These are phyloP conservation scores for Aspergillus ostianus DNA, from an alignment of 495 filamentous ascomycete species.

Conservation along the genomic window DNA sequence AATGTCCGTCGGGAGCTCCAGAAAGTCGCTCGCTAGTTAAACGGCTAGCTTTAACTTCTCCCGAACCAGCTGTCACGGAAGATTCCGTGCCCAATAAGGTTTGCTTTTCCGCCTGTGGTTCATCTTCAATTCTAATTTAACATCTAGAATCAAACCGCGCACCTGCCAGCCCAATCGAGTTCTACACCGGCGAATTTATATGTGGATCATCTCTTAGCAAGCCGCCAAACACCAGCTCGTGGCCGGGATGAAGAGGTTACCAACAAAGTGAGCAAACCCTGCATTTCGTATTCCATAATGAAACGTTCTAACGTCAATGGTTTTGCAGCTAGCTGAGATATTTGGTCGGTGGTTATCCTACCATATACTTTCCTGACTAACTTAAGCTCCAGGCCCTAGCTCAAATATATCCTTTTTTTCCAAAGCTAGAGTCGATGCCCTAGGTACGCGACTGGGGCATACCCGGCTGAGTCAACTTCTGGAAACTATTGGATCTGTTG, in stretches of 20 bases:
- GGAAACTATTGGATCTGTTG: slow-evolving; percentile 12
- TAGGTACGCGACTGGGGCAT: slow-evolving; percentile 16
- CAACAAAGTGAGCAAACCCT: neutral
- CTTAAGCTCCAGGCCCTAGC: slow-evolving; percentile 9
- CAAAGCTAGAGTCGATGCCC: slow-evolving; percentile 9
- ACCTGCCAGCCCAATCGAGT: neutral
- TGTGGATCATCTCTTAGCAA: neutral
- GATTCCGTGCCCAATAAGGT: neutral
- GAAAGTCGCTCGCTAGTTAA: neutral
- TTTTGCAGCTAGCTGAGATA: neutral
- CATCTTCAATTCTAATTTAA: neutral
- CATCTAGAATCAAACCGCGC: too few relatives aligned
- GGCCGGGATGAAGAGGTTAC: neutral
- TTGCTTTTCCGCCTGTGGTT: neutral
- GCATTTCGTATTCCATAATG: neutral
- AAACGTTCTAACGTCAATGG: neutral
- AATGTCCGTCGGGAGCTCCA: neutral
- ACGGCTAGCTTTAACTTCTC: neutral
- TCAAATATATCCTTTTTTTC: slow-evolving; percentile 20
- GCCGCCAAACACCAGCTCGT: neutral
- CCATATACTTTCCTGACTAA: neutral
- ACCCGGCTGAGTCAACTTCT: slow-evolving; percentile 18
- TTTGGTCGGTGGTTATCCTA: neutral
- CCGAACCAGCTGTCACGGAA: neutral
- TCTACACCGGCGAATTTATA: neutral